Evolutionary conservation across 345 rosid genomes (phyloP), one percentile per base, ranked within the genome.

Genomic region (Populus deltoides): DNA sequence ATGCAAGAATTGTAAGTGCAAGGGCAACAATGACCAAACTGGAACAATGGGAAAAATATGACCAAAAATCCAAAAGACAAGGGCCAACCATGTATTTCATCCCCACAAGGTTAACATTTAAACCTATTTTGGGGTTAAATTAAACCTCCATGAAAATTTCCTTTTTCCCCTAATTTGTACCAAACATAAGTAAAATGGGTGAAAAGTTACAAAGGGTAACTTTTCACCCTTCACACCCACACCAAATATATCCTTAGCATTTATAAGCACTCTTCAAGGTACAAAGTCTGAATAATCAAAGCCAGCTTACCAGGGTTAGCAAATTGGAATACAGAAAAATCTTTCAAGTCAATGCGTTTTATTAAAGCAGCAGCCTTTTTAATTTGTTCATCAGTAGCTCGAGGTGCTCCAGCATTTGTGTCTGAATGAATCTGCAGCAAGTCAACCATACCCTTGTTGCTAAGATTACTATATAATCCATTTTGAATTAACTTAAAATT

Each of bases 261-360:
- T 61, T 67, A 38, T 16, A 71, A 51, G 71, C 20, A 47, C 1
- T 66, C 38, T n/a, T 35, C 5, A 12, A 68, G 45, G 11, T 7
- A 25, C 76, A 24, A 4, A 15, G 18, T 15, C 16, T 47, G 53
- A 47, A 72, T 61, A 79, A 41, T 2, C 17, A 29, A 63, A 39
- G 29, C 65, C 43, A 84, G 70, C 78, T 85, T 89, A 96, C 98
- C 89, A 53, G 98, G 98, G 78, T 92, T 96, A 62, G 95, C 80
- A 83, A 92, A 89, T 76, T 91, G 98, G 87, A 86, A 87, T 66
- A 90, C 89, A 9, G 98, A 90, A 77, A 89, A 96, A 76, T 90
- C 92, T 85, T 85, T 89, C 89, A 93, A 81, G 81, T 91, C 86
- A 63, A 93, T 85, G 22, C 97, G 94, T 70, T 92, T 93, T 68